These are phyloP conservation scores for Zymoseptoria pseudotritici DNA, from an alignment of 2,329 filamentous ascomycete genomes.

Conservation along the genomic window DNA sequence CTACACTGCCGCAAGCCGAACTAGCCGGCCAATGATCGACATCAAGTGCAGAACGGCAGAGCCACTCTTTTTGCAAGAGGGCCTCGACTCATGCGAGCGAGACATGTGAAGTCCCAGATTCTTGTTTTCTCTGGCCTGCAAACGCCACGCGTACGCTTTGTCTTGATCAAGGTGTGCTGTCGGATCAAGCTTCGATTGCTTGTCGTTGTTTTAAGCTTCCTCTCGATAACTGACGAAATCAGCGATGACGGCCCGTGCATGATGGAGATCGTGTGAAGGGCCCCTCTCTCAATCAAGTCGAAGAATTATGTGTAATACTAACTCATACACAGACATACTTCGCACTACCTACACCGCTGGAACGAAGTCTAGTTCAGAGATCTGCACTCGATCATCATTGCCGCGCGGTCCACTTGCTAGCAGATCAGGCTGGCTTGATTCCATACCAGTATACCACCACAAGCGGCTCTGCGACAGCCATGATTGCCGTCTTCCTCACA, in stretches of 20 bases:
- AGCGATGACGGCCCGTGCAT: neutral
- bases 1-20: neutral
- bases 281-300: neutral
- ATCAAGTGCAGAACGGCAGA: neutral
- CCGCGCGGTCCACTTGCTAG: neutral
- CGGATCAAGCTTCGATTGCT: neutral
- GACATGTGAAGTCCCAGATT: neutral
- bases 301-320: neutral
- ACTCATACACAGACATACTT: neutral
- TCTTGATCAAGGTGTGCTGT: neutral
- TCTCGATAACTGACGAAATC: neutral
- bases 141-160: neutral
- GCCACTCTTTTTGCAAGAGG: neutral
- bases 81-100: neutral
- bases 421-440: neutral
- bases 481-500: neutral
- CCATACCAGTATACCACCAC: neutral
- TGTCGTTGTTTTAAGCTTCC: neutral
- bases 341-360: neutral
- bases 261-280: neutral
- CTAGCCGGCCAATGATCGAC: neutral
- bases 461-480: neutral
- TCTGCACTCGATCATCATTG: neutral
- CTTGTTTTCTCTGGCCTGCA: neutral
- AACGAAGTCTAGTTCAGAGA: neutral